Evolutionary conservation across 2,329 filamentous ascomycete genomes (phyloP), one percentile per base, ranked within the genome.

Genomic region (Chaetothyriales sp.): DNA sequence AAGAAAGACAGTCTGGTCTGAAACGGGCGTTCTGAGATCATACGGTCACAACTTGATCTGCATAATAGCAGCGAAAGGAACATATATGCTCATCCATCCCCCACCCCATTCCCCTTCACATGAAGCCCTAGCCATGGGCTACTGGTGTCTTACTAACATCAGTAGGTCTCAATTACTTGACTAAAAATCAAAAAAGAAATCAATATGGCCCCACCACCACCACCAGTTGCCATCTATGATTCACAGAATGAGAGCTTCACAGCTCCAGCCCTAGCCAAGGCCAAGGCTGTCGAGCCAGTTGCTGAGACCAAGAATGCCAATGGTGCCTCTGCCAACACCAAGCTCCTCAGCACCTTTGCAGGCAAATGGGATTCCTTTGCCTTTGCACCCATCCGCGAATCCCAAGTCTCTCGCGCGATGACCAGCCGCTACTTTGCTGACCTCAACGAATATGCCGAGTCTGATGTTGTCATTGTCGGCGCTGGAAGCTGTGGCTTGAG

Each of bases 21-120:
- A 39, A 39, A 39, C 10, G 32, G 15, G 53, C 68, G 72, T 72
- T 75, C 79, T 86, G 83, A 90, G 84, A 92, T 81, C 80, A 92
- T 84, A 92, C 86, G 85, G 86, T 83, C 74, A 75, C 73, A 87
- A 90, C 85, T 90, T 90, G 86, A 90, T 89, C 85, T 86, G 84
- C 86, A 89, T 90, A 90, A 92, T 92, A 86, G 86, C 84, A 88
- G 88, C 88, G 88, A 88, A 92, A 94, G 88, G 84, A 94, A 92
- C 87, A 93, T 94, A 86, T 86, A 86, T 86, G 78, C 78, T 77
- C 73, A 72, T 70, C 70, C 66, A 78, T 77, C 73, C 72, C 70
- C 70, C 66, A 62, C 63, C 60, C 57, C 53, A 50, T 59, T 57
- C 47, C 26, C 25, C 18, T 36, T 2, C 39, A 6, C 32, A n/a